A percentile compares a stretch with the other conserved stretches of the same genome.
Evolutionary conservation across 176 grass and related monocot genomes (phyloP).

Genomic region (sorghum (Sorghum bicolor)): DNA sequence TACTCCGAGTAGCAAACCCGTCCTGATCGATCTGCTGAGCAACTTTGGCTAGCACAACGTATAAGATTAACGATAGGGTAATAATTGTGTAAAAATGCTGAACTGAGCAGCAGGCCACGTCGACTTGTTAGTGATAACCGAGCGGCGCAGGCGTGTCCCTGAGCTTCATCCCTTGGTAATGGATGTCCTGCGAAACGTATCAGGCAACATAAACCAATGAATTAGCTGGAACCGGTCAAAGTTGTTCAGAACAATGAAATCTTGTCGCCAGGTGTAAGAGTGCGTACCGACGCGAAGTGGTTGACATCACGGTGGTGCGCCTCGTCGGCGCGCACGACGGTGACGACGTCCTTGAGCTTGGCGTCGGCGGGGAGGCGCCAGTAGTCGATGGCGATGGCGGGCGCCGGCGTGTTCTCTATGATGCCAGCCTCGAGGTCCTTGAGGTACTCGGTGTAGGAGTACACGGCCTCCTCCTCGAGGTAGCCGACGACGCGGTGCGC

Average conservation of each 20-base stretch:
- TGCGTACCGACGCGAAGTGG: conserved; percentile 79
- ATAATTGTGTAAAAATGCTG: neutral
- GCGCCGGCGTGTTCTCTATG: conserved; percentile 71
- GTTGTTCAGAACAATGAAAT: neutral
- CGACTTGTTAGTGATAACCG: conserved; percentile 52
- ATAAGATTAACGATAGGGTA: neutral
- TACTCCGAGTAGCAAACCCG: neutral
- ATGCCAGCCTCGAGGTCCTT: conserved; percentile 70
- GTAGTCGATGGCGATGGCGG: conserved; percentile 94
- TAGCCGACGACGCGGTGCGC: conserved; percentile 85
- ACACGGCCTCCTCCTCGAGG: conserved; percentile 94
- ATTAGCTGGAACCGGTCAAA: neutral
- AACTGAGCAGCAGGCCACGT: neutral
- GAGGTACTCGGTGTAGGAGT: conserved; percentile 90
- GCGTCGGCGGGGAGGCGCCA: conserved; percentile 85
- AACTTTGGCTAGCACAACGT: neutral
- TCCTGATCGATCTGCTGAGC: neutral
- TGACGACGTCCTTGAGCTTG: conserved; percentile 91
- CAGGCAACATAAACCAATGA: neutral
- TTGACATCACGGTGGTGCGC: conserved; percentile 96
- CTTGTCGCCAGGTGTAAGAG: neutral
- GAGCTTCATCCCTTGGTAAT: conserved; percentile 81
- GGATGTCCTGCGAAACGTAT: conserved; percentile 54
- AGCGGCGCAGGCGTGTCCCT: conserved; percentile 74
- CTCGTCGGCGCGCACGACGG: conserved; percentile 85